phyloP scores from a whole-genome alignment of 345 rosid genomes.

The Heritiera littoralis region DNA sequence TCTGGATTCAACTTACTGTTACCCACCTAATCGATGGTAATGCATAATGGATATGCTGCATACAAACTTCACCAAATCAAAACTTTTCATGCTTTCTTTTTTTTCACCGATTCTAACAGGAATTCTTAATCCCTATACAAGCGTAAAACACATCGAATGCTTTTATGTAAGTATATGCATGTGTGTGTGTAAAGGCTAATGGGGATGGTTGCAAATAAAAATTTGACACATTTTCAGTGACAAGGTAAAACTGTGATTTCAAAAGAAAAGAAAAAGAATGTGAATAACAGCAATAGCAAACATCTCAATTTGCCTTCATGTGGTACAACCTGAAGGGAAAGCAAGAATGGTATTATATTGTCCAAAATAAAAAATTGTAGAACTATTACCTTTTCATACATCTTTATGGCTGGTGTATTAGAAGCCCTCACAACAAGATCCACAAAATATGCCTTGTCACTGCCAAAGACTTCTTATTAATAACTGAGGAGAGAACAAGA shows the following conservation, averaged over 20 bases:
- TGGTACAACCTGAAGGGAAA: background rate
- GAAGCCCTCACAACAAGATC: conserved; percentile 97
- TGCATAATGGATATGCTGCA: no score
- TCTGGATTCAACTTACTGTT: no score
- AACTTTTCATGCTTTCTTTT: background rate
- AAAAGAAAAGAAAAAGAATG: background rate
- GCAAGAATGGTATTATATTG: background rate
- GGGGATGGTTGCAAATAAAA: background rate
- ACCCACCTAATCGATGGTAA: no score
- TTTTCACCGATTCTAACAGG: background rate
- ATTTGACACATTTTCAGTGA: background rate
- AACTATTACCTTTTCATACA: conserved; percentile 85
- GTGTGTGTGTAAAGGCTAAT: background rate
- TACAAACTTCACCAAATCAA: no score
- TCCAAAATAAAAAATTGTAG: background rate
- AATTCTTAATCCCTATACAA: background rate
- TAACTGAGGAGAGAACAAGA: no score
- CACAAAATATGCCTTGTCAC: conserved; percentile 92
- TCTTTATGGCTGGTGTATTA: conserved; percentile 88
- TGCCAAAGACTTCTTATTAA: no score
- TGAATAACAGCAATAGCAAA: background rate
- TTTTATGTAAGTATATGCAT: background rate
- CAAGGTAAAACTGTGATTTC: background rate
- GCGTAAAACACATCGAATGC: background rate
- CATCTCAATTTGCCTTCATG: background rate